A percentile compares a stretch with the other conserved stretches of the same genome.
phyloP scores from a whole-genome alignment of 495 filamentous ascomycete species.

The Oidiodendron maius region DNA sequence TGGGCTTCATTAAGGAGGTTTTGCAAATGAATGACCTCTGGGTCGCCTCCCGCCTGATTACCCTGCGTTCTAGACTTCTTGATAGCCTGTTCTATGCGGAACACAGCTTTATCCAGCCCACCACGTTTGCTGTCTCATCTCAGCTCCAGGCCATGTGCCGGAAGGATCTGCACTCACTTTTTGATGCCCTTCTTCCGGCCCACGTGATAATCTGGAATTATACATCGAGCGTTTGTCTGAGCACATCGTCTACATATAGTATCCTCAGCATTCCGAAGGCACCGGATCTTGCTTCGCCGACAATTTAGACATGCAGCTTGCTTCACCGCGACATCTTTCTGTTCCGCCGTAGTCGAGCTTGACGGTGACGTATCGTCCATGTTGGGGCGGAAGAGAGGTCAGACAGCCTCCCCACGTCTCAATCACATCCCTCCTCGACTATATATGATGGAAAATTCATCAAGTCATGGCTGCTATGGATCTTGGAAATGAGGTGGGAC shows the following conservation, averaged over 20 bases:
- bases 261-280: conserved; percentile 45
- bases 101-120: conserved; percentile 65
- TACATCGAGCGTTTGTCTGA: conserved; percentile 50
- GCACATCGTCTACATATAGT: conserved; percentile 57
- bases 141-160: neutral
- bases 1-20: conserved; percentile 45
- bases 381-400: neutral
- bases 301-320: conserved; percentile 64
- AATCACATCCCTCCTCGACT: neutral
- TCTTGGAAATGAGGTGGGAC: no score
- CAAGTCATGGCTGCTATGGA: no score
- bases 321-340: conserved; percentile 21
- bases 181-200: conserved; percentile 70
- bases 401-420: neutral
- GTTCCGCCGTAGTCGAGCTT: conserved; percentile 8
- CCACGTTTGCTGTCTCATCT: conserved; percentile 54
- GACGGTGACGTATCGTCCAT: conserved; percentile 20
- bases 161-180: conserved; percentile 45
- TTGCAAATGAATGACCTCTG: conserved; percentile 49
- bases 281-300: conserved; percentile 62
- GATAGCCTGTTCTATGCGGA: conserved; percentile 68
- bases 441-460: no score
- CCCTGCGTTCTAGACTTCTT: conserved; percentile 49
- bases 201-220: conserved; percentile 62
- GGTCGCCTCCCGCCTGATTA: conserved; percentile 43